These are phyloP conservation scores for Wickerhamomyces alni DNA, from an alignment of 805 yeast species.

Conservation along the genomic window DNA sequence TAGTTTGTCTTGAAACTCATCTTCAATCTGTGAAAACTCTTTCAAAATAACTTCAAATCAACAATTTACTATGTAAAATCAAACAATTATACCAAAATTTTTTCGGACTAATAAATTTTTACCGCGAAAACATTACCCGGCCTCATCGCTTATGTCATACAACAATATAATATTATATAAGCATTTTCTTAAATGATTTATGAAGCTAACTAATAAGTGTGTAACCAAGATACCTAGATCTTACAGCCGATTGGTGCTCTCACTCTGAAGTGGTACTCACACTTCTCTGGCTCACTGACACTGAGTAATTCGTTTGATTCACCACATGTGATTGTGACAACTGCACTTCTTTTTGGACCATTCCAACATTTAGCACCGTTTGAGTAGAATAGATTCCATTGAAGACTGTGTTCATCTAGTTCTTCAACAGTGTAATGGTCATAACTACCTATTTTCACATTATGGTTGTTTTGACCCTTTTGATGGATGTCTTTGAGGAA, in stretches of 20 bases:
- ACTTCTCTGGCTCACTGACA: constrained; percentile 85
- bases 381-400: constrained; percentile 35
- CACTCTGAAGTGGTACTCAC: constrained; percentile 59
- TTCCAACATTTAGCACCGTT: constrained; percentile 88
- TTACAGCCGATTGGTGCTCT: constrained; percentile 37
- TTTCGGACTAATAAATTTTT: background rate
- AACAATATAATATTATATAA: background rate
- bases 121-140: background rate
- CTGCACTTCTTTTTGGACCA: constrained; percentile 79
- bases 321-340: constrained; percentile 64
- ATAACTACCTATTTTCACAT: constrained; percentile 45
- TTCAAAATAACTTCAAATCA: too few species aligned
- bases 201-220: too few species aligned
- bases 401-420: constrained; percentile 26
- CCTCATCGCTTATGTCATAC: background rate
- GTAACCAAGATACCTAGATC: too few species aligned
- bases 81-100: background rate
- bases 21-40: too few species aligned
- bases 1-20: constrained; percentile 27
- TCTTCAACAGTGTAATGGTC: constrained; percentile 23
- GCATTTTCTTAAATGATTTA: background rate
- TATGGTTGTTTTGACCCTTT: constrained; percentile 40
- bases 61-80: background rate
- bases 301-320: constrained; percentile 43
- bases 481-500: constrained; percentile 54